Percentiles rank a stretch among this genome's conserved stretches.
Conservation (phyloP, 169 alveolate genomes). For the Plasmodium billcollinsi region DNA sequence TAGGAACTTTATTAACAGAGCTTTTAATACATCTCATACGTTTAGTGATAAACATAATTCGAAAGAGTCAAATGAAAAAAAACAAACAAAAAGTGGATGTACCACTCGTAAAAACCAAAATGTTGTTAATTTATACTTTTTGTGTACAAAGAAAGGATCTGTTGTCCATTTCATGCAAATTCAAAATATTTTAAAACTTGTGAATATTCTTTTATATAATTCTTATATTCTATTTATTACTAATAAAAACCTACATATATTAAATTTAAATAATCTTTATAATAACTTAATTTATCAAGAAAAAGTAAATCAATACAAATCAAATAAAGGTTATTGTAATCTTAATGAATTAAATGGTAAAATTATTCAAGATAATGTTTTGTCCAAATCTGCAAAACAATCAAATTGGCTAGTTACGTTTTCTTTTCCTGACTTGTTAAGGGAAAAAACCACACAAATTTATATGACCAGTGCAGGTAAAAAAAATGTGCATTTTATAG, state of each 20-base stretch:
- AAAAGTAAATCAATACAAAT: neutral
- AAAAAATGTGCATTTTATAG: constrained; percentile 45
- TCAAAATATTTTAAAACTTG: constrained; percentile 33
- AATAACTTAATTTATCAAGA: constrained; percentile 19
- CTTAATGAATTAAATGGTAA: no score
- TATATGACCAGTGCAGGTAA: constrained; percentile 67
- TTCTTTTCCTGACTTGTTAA: constrained; percentile 52
- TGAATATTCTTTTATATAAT: constrained; percentile 20
- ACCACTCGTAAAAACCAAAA: neutral
- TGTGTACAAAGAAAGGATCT: constrained; percentile 16
- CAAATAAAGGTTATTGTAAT: no score
- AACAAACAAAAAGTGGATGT: neutral
- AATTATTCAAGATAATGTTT: no score
- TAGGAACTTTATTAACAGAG: no score
- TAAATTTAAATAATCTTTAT: constrained; percentile 27
- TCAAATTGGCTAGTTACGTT: constrained; percentile 1
- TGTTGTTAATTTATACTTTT: constrained; percentile 34
- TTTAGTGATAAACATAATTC: no score
- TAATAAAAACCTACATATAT: constrained; percentile 16
- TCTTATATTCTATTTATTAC: constrained; percentile 30
- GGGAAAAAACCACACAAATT: constrained; percentile 23
- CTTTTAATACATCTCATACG: no score
- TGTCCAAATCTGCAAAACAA: no score
- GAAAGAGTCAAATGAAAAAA: neutral
- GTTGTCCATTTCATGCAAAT: constrained; percentile 14